These are phyloP conservation scores for Metarhizium robertsii DNA, from an alignment of 2,329 filamentous ascomycete genomes.

Conservation along the genomic window DNA sequence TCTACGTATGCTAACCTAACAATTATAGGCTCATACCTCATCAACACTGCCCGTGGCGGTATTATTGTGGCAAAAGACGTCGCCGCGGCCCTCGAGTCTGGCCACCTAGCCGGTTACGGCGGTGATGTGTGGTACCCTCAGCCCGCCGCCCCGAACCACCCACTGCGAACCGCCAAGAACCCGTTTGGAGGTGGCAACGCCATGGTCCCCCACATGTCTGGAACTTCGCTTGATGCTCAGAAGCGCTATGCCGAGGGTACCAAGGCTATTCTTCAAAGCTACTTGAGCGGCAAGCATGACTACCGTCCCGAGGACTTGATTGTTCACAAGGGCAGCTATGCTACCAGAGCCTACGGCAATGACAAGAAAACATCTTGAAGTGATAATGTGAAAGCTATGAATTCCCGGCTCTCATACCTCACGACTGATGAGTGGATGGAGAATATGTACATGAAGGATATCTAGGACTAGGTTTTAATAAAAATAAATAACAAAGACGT, in stretches of 20 bases:
- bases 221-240: slow-evolving; percentile 97
- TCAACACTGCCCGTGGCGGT: slow-evolving; percentile 97
- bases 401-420: not conserved
- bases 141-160: slow-evolving; percentile 88
- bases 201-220: slow-evolving; percentile 98
- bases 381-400: not conserved
- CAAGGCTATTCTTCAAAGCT: slow-evolving; percentile 85
- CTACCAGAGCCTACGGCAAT: slow-evolving; percentile 88
- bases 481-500: too few species aligned
- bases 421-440: not conserved
- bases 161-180: slow-evolving; percentile 86
- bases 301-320: slow-evolving; percentile 90
- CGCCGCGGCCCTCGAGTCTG: slow-evolving; percentile 81
- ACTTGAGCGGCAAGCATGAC: slow-evolving; percentile 79
- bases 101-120: slow-evolving; percentile 83
- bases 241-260: slow-evolving; percentile 79
- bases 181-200: slow-evolving; percentile 95
- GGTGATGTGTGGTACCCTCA: slow-evolving; percentile 97
- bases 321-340: slow-evolving; percentile 81
- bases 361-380: slow-evolving; percentile 33
- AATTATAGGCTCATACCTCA: slow-evolving; percentile 72
- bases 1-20: not conserved
- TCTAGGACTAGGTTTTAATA: not conserved
- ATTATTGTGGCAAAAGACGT: slow-evolving; percentile 99
- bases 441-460: not conserved